Evolutionary conservation across 345 rosid species (phyloP).

Genomic region (Geranium brycei): DNA sequence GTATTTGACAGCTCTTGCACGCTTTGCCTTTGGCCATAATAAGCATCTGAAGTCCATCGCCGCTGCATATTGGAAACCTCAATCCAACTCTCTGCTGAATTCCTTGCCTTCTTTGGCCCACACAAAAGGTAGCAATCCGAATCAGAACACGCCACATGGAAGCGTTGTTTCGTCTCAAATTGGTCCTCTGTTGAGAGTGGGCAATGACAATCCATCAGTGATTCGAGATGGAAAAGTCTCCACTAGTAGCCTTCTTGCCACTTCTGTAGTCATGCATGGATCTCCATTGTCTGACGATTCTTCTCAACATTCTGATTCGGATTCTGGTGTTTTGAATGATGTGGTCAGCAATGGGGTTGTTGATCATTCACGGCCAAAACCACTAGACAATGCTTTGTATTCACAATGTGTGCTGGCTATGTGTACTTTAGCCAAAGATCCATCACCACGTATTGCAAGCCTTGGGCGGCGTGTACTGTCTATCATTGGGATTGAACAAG

Average conservation of each 20-base stretch:
- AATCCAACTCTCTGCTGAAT: constrained; percentile 56
- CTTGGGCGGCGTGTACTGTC: constrained; percentile 76
- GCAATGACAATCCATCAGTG: constrained; percentile 48
- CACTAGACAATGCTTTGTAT: constrained; percentile 67
- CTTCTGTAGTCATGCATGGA: constrained; percentile 83
- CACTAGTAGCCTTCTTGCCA: constrained; percentile 71
- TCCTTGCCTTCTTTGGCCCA: constrained; percentile 81
- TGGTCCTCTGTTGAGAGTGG: constrained; percentile 63
- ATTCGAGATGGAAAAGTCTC: constrained; percentile 67
- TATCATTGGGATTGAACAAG: constrained; percentile 87
- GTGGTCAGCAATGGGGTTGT: constrained; percentile 64
- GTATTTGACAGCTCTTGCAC: constrained; percentile 66
- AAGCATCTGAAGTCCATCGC: constrained; percentile 82
- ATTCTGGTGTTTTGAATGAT: constrained; percentile 62
- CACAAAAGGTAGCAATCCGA: constrained; percentile 25
- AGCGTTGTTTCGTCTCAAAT: constrained; percentile 63
- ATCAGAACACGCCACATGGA: constrained; percentile 3
- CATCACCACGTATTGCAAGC: constrained; percentile 77
- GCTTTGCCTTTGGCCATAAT: constrained; percentile 92
- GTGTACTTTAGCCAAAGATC: constrained; percentile 86
- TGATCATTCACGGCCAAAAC: constrained; percentile 45
- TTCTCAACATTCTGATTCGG: constrained; percentile 89
- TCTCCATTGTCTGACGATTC: constrained; percentile 97
- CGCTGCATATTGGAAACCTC: constrained; percentile 79
- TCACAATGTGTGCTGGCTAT: constrained; percentile 70